Percentiles rank a stretch among this genome's conserved stretches.
Conservation (phyloP, 2,329 filamentous ascomycete genomes). For the Fusarium papillatum region DNA sequence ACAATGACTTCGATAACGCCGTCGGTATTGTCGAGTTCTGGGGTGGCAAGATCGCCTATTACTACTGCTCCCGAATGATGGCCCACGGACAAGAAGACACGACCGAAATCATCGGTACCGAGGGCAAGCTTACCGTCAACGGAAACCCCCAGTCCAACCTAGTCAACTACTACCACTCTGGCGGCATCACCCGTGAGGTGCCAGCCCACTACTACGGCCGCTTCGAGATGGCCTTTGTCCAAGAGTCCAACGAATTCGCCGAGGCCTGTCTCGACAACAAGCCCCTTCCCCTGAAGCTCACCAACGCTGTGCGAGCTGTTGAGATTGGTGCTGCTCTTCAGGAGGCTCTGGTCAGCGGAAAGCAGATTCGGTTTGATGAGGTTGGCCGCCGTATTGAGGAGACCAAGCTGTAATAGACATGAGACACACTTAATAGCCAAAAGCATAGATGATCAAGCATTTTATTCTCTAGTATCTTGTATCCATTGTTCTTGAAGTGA, state of each 20-base stretch:
- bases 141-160: constrained; percentile 26
- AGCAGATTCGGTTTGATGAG: constrained; percentile 27
- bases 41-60: constrained; percentile 73
- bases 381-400: constrained; percentile 27
- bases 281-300: constrained; percentile 46
- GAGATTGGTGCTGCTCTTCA: constrained; percentile 25
- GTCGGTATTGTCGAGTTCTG: constrained; percentile 75
- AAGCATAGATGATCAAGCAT: neutral
- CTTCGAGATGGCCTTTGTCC: constrained; percentile 22
- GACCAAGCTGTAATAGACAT: constrained; percentile 16
- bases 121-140: constrained; percentile 74
- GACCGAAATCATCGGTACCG: constrained; percentile 77
- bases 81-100: constrained; percentile 76
- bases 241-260: constrained; percentile 26
- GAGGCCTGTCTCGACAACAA: constrained; percentile 22
- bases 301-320: constrained; percentile 18
- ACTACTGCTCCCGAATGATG: constrained; percentile 77
- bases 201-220: constrained; percentile 26
- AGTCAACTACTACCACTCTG: constrained; percentile 21
- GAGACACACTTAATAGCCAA: neutral
- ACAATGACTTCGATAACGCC: constrained; percentile 48
- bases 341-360: constrained; percentile 22
- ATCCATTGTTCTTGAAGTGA: constrained; percentile 28
- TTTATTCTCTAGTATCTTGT: constrained; percentile 14
- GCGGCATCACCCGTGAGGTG: constrained; percentile 16